These are phyloP conservation scores for Actinomucor elegans DNA, from an alignment of 371 early-diverging fungal genomes.

Conservation along the genomic window DNA sequence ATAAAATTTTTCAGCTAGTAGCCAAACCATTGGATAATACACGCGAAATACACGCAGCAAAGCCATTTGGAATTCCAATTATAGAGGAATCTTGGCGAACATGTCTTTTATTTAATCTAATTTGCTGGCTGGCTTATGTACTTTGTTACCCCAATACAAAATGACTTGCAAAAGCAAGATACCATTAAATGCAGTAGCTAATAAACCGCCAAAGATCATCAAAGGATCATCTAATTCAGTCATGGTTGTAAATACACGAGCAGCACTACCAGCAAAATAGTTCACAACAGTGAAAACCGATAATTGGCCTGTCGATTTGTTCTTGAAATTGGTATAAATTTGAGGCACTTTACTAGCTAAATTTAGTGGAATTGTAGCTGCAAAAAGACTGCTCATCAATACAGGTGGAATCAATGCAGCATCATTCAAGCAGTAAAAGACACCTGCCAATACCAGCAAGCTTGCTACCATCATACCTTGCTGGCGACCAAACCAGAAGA, in stretches of 20 bases:
- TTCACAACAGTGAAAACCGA: slow-evolving; percentile 86
- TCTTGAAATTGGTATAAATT: slow-evolving; percentile 75
- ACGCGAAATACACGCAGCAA: no score
- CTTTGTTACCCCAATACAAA: slow-evolving; percentile 65
- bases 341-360: slow-evolving; percentile 88
- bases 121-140: slow-evolving; percentile 15
- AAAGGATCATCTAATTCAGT: slow-evolving; percentile 83
- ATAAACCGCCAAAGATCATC: slow-evolving; percentile 67
- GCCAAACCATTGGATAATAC: no score
- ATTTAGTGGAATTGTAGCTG: slow-evolving; percentile 78
- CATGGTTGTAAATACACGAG: slow-evolving; percentile 90
- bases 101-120: slow-evolving; percentile 1
- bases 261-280: slow-evolving; percentile 82
- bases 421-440: slow-evolving; percentile 44
- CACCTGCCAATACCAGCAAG: slow-evolving; percentile 22
- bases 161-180: slow-evolving; percentile 81
- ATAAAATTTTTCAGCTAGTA: no score
- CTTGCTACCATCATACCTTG: slow-evolving; percentile 30
- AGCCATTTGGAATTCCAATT: no score
- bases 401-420: slow-evolving; percentile 32
- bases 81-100: no score
- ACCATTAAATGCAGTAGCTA: slow-evolving; percentile 79
- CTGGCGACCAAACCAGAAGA: slow-evolving; percentile 59
- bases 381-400: slow-evolving; percentile 68
- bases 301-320: slow-evolving; percentile 85